Percentiles rank a stretch among this genome's conserved stretches.
phyloP scores from a whole-genome alignment of 2,329 filamentous ascomycete species.

The Fusarium penzigii region DNA sequence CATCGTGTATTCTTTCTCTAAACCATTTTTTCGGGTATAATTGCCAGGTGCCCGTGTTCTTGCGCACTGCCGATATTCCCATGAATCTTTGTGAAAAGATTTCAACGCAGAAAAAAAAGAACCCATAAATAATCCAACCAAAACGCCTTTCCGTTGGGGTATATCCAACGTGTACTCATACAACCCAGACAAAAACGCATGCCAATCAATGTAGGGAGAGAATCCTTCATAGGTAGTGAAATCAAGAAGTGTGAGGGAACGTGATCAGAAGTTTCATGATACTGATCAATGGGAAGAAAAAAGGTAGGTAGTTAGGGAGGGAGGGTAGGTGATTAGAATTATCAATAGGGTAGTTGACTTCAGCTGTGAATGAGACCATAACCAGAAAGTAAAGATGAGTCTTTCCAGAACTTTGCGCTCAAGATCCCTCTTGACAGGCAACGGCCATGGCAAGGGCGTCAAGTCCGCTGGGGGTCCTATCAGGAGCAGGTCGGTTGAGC shows the following conservation, averaged over 20 bases:
- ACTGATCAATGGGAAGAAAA: background rate
- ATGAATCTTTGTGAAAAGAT: slow-evolving; percentile 13
- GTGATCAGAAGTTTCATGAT: slow-evolving; percentile 18
- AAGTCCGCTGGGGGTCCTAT: slow-evolving; percentile 51
- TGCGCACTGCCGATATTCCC: slow-evolving; percentile 22
- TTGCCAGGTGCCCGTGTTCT: slow-evolving; percentile 27
- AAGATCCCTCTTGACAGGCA: slow-evolving; percentile 50
- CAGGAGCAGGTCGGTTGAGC: slow-evolving; percentile 44
- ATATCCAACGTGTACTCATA: slow-evolving; percentile 23
- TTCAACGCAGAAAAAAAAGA: background rate
- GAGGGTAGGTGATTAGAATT: background rate
- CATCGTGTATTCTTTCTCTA: slow-evolving; percentile 27
- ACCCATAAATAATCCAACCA: no score
- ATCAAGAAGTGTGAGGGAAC: background rate
- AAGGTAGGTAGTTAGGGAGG: background rate
- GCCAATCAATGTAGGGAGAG: slow-evolving; percentile 7
- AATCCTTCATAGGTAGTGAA: slow-evolving; percentile 4
- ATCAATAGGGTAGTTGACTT: no score
- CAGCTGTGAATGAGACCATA: no score
- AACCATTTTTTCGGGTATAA: slow-evolving; percentile 12
- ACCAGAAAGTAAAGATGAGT: background rate
- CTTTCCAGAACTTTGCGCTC: slow-evolving; percentile 5
- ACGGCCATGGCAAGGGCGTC: slow-evolving; percentile 57
- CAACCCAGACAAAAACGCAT: slow-evolving; percentile 18
- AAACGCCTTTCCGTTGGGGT: slow-evolving; percentile 17